Conservation (phyloP, 805 yeast genomes). For the Candida ipomoeae region DNA sequence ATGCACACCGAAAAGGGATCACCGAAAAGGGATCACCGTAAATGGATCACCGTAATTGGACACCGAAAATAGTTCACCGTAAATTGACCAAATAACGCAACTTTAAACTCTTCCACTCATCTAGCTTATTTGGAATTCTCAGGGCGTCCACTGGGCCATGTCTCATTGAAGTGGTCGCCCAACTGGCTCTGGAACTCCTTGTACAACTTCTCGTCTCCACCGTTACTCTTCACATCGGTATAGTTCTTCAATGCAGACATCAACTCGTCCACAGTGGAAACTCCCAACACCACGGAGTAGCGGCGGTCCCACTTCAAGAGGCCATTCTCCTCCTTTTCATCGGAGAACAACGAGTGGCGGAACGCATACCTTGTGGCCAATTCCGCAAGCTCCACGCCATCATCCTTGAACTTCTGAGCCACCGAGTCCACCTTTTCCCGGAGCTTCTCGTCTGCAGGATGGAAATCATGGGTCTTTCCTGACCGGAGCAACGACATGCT, state of each 20-base stretch:
- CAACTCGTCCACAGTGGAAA: conserved; percentile 61
- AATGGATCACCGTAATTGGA: too few species aligned
- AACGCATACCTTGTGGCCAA: conserved; percentile 76
- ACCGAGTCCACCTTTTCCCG: conserved; percentile 48
- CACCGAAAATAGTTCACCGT: too few species aligned
- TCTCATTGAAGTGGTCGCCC: conserved; percentile 58
- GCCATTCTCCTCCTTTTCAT: conserved; percentile 3
- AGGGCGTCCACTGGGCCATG: conserved; percentile 50
- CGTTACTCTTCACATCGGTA: conserved; percentile 35
- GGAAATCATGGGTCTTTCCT: conserved; percentile 65
- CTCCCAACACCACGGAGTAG: conserved; percentile 72
- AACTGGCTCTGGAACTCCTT: conserved; percentile 36
- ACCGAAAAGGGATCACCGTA: too few species aligned
- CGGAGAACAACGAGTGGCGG: conserved; percentile 29
- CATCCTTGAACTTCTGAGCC: conserved; percentile 32
- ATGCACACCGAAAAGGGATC: too few species aligned
- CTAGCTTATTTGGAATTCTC: not conserved
- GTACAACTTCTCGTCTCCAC: conserved; percentile 44
- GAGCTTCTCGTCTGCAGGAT: conserved; percentile 67
- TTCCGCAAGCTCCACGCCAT: conserved; percentile 66
- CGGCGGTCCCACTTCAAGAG: conserved; percentile 22
- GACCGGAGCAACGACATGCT: conserved; percentile 82
- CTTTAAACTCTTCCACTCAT: too few species aligned
- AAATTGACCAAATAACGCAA: too few species aligned
- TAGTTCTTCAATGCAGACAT: conserved; percentile 57